Evolutionary conservation across 164 flowering plant genomes (phyloP), one percentile per base, ranked within the genome.

Genomic region (Aristolochia fimbriata): DNA sequence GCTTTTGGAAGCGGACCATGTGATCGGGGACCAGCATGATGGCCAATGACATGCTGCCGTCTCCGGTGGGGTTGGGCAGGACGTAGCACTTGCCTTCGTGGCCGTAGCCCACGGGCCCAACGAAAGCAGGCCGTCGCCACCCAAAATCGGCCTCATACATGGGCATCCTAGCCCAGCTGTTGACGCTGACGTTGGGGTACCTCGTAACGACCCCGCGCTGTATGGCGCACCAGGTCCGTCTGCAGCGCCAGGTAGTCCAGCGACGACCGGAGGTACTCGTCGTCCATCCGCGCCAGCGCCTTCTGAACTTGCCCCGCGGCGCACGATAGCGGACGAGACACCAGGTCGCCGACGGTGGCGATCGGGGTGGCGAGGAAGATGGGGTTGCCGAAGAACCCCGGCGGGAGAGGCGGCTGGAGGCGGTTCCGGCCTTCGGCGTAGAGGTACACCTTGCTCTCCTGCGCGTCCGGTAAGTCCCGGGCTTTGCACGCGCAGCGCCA

Each of bases 161-260:
- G 0, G 74, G 75, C 60, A 79, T 12, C 11, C 58, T 59, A 24
- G 68, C 4, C 83, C 80, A 78, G 58, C 78, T 77, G 0, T 62
- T 70, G 6, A 75, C 54, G 9, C 11, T 57, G 0, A 77, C 13
- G 49, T 74, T 79, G 0, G 83, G 81, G 63, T 72, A 70, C 22
- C 79, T n/a, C n/a, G n/a, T n/a, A n/a, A n/a, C n/a, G n/a, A n/a
- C n/a, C n/a, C 86, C 83, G 0, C 84, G 78, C 33, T 78, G 81
- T 0, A 79, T 73, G 9, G 77, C 79, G 20, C 79, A n/a, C 62
- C 16, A 78, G 55, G 73, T 80, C 83, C 4, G 91, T 80, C 65
- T 81, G 88, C 45, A 76, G 52, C 69, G 83, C 88, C 22, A 85
- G 55, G 70, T 74, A 85, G 63, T 85, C 91, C 0, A 85, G 65